Evolutionary conservation across 2,329 filamentous ascomycete genomes (phyloP).

Genomic region (Lasiodiplodia sp.): DNA sequence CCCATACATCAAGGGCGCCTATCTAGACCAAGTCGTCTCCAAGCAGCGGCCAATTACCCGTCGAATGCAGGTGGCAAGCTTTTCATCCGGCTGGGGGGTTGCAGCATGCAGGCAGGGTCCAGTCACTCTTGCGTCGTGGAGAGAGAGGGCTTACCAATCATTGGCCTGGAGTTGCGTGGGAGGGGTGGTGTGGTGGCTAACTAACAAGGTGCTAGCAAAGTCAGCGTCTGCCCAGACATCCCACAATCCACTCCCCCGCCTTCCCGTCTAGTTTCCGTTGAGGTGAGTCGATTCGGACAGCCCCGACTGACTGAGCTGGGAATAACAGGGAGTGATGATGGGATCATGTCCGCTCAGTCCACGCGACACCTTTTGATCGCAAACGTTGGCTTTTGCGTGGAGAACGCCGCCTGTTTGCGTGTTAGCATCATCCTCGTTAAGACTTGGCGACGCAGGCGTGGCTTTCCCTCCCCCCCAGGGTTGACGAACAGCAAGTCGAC

Average conservation of each 20-base stretch:
- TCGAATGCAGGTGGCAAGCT: background rate
- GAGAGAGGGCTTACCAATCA: constrained; percentile 21
- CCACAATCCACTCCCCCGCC: background rate
- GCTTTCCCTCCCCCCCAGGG: too few relatives aligned
- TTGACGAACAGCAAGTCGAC: background rate
- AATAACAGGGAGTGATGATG: constrained; percentile 1
- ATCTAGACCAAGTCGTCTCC: background rate
- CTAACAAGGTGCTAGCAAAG: constrained; percentile 12
- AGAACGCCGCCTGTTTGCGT: background rate
- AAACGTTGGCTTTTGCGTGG: background rate
- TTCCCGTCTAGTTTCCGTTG: background rate
- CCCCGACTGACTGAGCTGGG: background rate
- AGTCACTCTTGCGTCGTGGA: background rate
- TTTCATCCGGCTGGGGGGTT: background rate
- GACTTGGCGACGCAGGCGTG: background rate
- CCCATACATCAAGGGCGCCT: background rate
- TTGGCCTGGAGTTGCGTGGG: background rate
- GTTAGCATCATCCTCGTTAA: background rate
- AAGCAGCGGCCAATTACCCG: constrained; percentile 12
- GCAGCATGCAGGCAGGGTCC: background rate
- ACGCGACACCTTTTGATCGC: background rate
- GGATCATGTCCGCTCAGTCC: constrained; percentile 8
- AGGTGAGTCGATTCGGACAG: constrained; percentile 17
- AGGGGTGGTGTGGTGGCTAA: constrained; percentile 9
- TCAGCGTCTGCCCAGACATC: background rate